A percentile compares a stretch with the other conserved stretches of the same genome.
Evolutionary conservation across 352 stramenopile species (phyloP).

Genomic region (Phytophthora sp.): DNA sequence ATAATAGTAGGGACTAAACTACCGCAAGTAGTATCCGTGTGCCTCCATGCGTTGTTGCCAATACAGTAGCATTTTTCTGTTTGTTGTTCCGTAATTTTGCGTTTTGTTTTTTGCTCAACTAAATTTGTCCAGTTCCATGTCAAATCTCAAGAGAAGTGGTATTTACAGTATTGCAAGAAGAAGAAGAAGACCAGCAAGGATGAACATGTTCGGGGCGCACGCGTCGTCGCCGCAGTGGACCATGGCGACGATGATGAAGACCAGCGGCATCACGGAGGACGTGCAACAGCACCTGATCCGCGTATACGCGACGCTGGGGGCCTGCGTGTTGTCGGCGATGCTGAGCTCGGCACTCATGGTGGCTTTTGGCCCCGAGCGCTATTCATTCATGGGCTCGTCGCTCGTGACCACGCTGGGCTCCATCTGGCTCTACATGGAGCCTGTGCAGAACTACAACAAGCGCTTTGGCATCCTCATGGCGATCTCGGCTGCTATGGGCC

Average conservation of each 20-base stretch:
- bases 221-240: conserved; percentile 44
- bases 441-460: conserved; percentile 55
- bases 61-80: too few species aligned
- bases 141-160: conserved; percentile 25
- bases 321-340: conserved; percentile 62
- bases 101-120: too few species aligned
- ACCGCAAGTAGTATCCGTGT: background rate
- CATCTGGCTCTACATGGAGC: conserved; percentile 70
- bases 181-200: conserved; percentile 13
- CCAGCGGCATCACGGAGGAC: conserved; percentile 65
- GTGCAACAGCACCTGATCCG: conserved; percentile 72
- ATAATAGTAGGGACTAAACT: conserved; percentile 4
- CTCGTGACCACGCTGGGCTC: conserved; percentile 53
- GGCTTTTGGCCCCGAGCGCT: conserved; percentile 42
- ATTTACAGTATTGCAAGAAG: background rate
- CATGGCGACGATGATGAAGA: conserved; percentile 72
- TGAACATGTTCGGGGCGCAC: conserved; percentile 43
- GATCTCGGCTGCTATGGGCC: conserved; percentile 69
- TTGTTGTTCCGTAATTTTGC: too few species aligned
- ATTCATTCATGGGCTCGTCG: conserved; percentile 54
- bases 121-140: too few species aligned
- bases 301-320: conserved; percentile 74
- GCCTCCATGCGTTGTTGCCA: too few species aligned
- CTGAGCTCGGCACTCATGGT: conserved; percentile 50
- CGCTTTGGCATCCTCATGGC: conserved; percentile 75